These are phyloP conservation scores for Metschnikowia gelsemii DNA, from an alignment of 805 yeast species.

Conservation along the genomic window DNA sequence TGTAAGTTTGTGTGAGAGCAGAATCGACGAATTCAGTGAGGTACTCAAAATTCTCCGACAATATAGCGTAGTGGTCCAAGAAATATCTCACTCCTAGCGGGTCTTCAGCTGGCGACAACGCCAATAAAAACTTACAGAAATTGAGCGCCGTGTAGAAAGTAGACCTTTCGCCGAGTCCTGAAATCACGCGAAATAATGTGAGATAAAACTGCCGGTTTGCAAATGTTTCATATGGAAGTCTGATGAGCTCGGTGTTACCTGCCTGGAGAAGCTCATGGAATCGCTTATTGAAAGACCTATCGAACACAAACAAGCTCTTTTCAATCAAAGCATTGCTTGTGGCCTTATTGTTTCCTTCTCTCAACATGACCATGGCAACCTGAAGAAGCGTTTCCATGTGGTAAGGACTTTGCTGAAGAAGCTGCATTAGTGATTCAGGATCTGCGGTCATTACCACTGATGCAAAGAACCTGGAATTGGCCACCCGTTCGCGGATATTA, in stretches of 20 bases:
- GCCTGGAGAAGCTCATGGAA: conserved; percentile 46
- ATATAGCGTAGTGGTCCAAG: conserved; percentile 73
- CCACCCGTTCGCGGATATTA: conserved; percentile 33
- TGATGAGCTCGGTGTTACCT: conserved; percentile 54
- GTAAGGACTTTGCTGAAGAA: conserved; percentile 64
- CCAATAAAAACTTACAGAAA: conserved; percentile 67
- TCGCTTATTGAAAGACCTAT: conserved; percentile 63
- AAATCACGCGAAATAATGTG: conserved; percentile 69
- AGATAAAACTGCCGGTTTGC: conserved; percentile 77
- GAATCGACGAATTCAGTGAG: conserved; percentile 57
- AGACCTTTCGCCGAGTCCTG: conserved; percentile 70
- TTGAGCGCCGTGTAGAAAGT: conserved; percentile 75
- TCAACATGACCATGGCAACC: conserved; percentile 66
- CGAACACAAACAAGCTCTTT: conserved; percentile 75
- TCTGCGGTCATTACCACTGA: conserved; percentile 74
- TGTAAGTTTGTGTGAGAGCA: conserved; percentile 55
- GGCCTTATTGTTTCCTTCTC: conserved; percentile 72
- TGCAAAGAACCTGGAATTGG: conserved; percentile 55
- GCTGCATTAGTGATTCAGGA: conserved; percentile 64
- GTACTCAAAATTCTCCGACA: conserved; percentile 63
- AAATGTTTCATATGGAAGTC: conserved; percentile 74
- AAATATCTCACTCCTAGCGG: conserved; percentile 83
- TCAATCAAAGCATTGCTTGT: conserved; percentile 75
- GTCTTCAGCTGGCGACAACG: conserved; percentile 74
- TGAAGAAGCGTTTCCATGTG: conserved; percentile 78